Base-by-base conservation (phyloP, 176 grass and related monocot species). In the Echinochloa phyllopogon region DNA sequence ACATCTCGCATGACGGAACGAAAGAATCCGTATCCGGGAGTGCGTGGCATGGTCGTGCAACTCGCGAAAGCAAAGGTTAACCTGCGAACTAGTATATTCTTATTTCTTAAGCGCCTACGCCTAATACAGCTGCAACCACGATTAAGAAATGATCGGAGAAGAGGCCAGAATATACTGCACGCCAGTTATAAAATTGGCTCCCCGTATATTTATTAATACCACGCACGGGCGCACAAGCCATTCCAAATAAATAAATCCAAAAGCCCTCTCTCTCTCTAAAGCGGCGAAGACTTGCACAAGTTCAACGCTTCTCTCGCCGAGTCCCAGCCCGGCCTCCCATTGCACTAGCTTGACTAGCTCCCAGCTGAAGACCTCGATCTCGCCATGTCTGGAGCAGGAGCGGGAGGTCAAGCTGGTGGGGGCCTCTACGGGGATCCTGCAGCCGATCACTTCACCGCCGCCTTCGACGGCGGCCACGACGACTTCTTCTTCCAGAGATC, bases 221-320 rank as follows among this genome's bases (percentile, higher is more conserved):
- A 37, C 14, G 12, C 55, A 72, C 44, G 56, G 67, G 37, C 72
- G 76, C 66, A 61, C 43, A 65, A 10, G 15, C 48, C 23, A 27
- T 5, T 65, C 45, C 21, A 55, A 21, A 8, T 65, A 65, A 65
- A 65, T 59, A 59, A 38, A 65, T 65, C 62, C 62, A 65, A 38
- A 36, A 56, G n/a, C 49, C 18, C 23, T 6, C 66, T 44, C 68
- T 69, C 67, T 70, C 41, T 45, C 41, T 45, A 44, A 69, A 44
- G 68, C 60, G 62, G 7, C 20, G 56, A 75, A 49, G 76, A 86
- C 71, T 59, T 60, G 21, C 74, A n/a, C 74, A 77, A 74, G 53
- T 77, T 77, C 74, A 60, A 77, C 74, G 74, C 53, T 15, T 29
- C 47, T 27, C 63, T 13, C 29, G 1, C 33, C 33, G 13, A 16